Evolutionary conservation across 2,329 filamentous ascomycete species (phyloP), one percentile per base, ranked within the genome.

Genomic region (Knufia petricola): DNA sequence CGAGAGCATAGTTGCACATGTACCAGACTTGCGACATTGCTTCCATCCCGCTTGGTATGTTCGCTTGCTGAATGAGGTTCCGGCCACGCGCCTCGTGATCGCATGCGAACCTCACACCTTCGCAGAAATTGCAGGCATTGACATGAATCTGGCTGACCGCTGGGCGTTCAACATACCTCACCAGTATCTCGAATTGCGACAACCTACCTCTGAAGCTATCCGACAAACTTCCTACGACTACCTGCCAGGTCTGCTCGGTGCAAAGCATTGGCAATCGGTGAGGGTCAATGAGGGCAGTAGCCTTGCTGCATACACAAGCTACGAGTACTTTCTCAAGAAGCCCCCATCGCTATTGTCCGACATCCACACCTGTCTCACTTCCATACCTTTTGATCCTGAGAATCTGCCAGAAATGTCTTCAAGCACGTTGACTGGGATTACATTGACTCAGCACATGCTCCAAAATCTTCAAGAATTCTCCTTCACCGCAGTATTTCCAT

Each of bases 201-300:
- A 57, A 19, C 49, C 57, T 6, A 26, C 30, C 15, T 52, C 49
- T 34, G 19, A 47, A 44, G 43, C 39, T 28, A 28, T 12, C 26
- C 48, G 46, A 34, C 21, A 38, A 28, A 54, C 51, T 36, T 48
- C 52, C 37, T 55, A 60, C 32, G 51, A 58, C 4, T 46, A 52
- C 9, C 40, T 51, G 21, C 48, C 57, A 1, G 64, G 59, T 20
- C 64, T 87, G 0, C 73, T 86, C 38, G 71, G 72, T 21, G 67
- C 76, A n/a, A 73, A 76, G 1, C 75, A 75, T 1, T 89, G 85
- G 85, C 73, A 71, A 0, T 73, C 76, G 15, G 58, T 87, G 0
- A 68, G 76, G 1, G 76, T 87, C 54, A 89, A 89, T 61, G 85
- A 90, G 66, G 83, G 84, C 7, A 86, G 83, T 0, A 86, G 79